These are phyloP conservation scores for Thalassiosira profunda DNA, from an alignment of 108 stramenopile species.

Conservation along the genomic window DNA sequence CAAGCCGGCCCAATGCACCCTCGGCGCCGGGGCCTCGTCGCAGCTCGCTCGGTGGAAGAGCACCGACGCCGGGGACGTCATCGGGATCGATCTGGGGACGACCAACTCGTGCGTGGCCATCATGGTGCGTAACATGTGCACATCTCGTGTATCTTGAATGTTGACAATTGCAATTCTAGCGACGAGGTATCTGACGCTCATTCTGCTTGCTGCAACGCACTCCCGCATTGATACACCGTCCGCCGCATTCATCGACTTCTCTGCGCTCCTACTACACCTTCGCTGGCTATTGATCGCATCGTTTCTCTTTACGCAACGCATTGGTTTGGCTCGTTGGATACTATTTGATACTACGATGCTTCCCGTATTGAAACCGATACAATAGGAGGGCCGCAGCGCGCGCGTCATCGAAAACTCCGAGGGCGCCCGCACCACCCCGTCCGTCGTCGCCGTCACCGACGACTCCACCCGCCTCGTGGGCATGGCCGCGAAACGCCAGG, in stretches of 20 bases:
- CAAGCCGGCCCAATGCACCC: conserved; percentile 11
- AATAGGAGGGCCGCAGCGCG: conserved; percentile 93
- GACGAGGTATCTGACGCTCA: background rate
- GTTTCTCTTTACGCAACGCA: background rate
- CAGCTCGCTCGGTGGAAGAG: conserved; percentile 50
- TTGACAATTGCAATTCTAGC: background rate
- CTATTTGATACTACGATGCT: too few relatives aligned
- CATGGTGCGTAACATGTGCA: conserved; percentile 83
- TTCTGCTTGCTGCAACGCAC: background rate
- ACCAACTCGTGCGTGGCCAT: conserved; percentile 99
- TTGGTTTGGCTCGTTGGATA: too few relatives aligned
- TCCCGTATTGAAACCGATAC: too few relatives aligned
- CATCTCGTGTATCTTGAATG: too few relatives aligned
- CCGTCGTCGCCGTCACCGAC: conserved; percentile 95
- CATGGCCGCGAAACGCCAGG: conserved; percentile 97
- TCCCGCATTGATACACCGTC: background rate
- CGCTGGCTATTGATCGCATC: background rate
- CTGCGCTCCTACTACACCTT: background rate
- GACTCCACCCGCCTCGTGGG: conserved; percentile 96
- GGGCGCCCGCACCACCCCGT: conserved; percentile 99
- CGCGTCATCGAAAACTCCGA: conserved; percentile 99
- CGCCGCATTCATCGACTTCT: background rate
- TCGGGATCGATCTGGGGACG: conserved; percentile 99
- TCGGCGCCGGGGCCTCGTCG: conserved; percentile 6
- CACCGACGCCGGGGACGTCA: conserved; percentile 93